Evolutionary conservation across 768 basidiomycete genomes (phyloP).

Genomic region (Trametes villosa): DNA sequence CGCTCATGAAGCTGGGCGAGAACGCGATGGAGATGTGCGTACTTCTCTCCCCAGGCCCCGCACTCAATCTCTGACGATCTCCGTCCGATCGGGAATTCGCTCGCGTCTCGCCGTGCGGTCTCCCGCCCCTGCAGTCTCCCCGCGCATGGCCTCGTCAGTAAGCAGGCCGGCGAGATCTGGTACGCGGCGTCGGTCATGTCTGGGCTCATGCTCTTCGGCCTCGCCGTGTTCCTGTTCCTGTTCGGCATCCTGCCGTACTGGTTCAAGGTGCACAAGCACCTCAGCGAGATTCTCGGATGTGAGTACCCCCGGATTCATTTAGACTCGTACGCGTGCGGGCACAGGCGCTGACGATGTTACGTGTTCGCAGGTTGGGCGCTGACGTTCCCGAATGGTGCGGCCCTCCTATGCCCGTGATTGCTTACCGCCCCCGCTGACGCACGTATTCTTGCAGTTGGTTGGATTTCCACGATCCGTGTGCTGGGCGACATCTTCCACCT

Average conservation of each 20-base stretch:
- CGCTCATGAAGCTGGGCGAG: slow-evolving; percentile 49
- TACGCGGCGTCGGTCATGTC: slow-evolving; percentile 45
- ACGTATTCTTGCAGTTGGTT: slow-evolving; percentile 37
- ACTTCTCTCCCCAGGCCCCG: neutral
- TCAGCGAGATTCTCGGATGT: slow-evolving; percentile 53
- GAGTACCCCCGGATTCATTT: slow-evolving; percentile 22
- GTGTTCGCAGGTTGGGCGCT: slow-evolving; percentile 45
- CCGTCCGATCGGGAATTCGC: slow-evolving; percentile 14
- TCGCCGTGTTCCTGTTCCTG: slow-evolving; percentile 51
- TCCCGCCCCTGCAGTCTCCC: slow-evolving; percentile 35
- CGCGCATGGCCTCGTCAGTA: slow-evolving; percentile 40
- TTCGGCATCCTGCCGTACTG: slow-evolving; percentile 51
- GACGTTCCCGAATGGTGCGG: slow-evolving; percentile 49
- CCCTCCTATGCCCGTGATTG: neutral
- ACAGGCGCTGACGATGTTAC: slow-evolving; percentile 6
- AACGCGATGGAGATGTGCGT: slow-evolving; percentile 43
- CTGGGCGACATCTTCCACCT: slow-evolving; percentile 48
- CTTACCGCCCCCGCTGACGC: neutral
- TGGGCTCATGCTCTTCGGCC: slow-evolving; percentile 47
- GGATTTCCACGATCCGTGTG: slow-evolving; percentile 47
- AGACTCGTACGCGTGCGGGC: no score
- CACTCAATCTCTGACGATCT: slow-evolving; percentile 9
- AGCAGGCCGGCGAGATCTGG: slow-evolving; percentile 49
- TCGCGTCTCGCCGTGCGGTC: neutral
- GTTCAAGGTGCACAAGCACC: slow-evolving; percentile 52